Base-by-base conservation (phyloP, 768 basidiomycete genomes). In the Leccinum imitatum region DNA sequence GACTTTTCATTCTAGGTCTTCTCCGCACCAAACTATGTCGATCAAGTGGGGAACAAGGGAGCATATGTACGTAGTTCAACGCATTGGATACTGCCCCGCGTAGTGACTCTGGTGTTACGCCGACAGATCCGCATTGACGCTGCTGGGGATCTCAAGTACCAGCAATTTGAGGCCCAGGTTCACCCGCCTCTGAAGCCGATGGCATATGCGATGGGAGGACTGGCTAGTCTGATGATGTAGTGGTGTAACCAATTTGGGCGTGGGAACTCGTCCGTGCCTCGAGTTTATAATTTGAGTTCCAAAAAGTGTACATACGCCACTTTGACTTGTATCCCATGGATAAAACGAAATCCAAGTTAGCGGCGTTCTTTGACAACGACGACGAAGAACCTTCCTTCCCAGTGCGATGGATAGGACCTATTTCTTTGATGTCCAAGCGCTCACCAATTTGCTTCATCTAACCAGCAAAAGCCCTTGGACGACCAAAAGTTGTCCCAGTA, bases 1-100 rank as follows among this genome's bases (percentile, higher is more conserved):
- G 52, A 65, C 44, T 13, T 39, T 31, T 17, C 33, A 47, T 56
- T 61, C 60, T 63, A 91, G 90, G 90, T 93, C 7, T 95, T 95
- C 73, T 94, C 91, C 50, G 95, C 96, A 41, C 96, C 96, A 4
- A 98, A 98, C 72, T 95, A 95, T 66, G 90, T 93, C 27, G 94
- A 96, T 75, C 91, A 94, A 69, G 87, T 82, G 3, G 90, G 91
- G 6, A 96, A 96, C 76, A 94, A 93, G 75, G 95, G 90, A 10
- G 94, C 94, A 60, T 95, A 89, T 74, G 92, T 93, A 70, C 72
- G 89, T 79, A 17, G 54, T 19, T 60, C 47, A 15, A 56, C 41
- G 21, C 30, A 50, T 48, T 47, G 48, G 44, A 52, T 31, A 35
- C 51, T 27, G 54, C 9, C 37, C 57, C 44, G 53, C n/a, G 17